These are phyloP conservation scores for Monilinia aucupariae DNA, from an alignment of 2,329 filamentous ascomycete species.

Conservation along the genomic window DNA sequence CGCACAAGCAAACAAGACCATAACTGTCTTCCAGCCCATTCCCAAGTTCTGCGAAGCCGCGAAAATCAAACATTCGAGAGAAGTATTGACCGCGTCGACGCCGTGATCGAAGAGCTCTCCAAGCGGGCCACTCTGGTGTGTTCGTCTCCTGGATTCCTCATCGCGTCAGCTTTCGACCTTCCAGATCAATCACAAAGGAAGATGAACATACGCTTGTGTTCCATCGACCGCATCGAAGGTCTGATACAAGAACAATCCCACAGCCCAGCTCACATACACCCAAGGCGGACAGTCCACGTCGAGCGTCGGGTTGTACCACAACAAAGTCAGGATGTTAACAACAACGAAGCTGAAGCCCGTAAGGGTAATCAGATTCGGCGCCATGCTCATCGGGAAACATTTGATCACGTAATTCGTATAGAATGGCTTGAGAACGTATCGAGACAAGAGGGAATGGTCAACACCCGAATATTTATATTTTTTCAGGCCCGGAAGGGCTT, in stretches of 20 bases:
- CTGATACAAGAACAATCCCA: slow-evolving; percentile 91
- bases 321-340: slow-evolving; percentile 79
- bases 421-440: slow-evolving; percentile 95
- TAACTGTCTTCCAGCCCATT: slow-evolving; percentile 82
- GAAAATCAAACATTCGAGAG: slow-evolving; percentile 88
- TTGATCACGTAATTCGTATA: slow-evolving; percentile 93
- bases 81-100: slow-evolving; percentile 93
- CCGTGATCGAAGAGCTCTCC: slow-evolving; percentile 97
- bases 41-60: slow-evolving; percentile 89
- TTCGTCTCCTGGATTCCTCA: slow-evolving; percentile 55
- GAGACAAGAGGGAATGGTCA: slow-evolving; percentile 83
- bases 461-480: slow-evolving; percentile 94
- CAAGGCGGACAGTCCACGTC: slow-evolving; percentile 90
- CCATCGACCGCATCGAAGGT: slow-evolving; percentile 98
- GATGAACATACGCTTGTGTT: slow-evolving; percentile 68
- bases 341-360: slow-evolving; percentile 88
- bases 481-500: slow-evolving; percentile 79
- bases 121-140: slow-evolving; percentile 83
- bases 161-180: neutral
- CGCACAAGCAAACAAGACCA: slow-evolving; percentile 76
- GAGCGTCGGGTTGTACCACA: slow-evolving; percentile 93
- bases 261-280: slow-evolving; percentile 91
- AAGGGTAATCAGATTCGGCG: slow-evolving; percentile 80
- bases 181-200: neutral
- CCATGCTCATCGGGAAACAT: slow-evolving; percentile 93